These are phyloP conservation scores for Nakazawaea peltata DNA, from an alignment of 805 yeast species.

Conservation along the genomic window DNA sequence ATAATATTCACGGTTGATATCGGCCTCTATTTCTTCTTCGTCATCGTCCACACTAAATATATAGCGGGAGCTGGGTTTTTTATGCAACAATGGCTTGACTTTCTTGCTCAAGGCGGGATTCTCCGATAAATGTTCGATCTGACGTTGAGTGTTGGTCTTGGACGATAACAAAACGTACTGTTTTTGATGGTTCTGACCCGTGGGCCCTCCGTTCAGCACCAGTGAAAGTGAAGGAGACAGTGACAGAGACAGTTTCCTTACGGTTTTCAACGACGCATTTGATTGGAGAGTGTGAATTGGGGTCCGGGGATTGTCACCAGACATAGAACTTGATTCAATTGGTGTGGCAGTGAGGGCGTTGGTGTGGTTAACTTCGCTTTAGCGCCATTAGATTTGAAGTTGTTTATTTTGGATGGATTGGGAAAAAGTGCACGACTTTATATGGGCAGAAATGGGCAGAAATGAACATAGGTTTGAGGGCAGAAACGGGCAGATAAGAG, in stretches of 20 bases:
- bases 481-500: too few species aligned
- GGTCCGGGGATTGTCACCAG: constrained; percentile 1
- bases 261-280: neutral
- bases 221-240: neutral
- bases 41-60: constrained; percentile 81
- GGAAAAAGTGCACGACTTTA: too few species aligned
- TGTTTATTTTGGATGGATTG: too few species aligned
- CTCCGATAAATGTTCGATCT: neutral
- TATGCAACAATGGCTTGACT: constrained; percentile 10
- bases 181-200: too few species aligned
- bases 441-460: too few species aligned
- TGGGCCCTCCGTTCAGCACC: too few species aligned
- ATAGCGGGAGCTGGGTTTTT: constrained; percentile 22
- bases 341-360: too few species aligned
- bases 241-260: neutral
- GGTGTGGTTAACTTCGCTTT: too few species aligned
- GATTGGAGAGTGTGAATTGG: constrained; percentile 1
- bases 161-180: constrained; percentile 4
- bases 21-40: constrained; percentile 61
- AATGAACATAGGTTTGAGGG: too few species aligned
- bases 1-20: constrained; percentile 47
- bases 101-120: constrained; percentile 3
- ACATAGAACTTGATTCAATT: too few species aligned
- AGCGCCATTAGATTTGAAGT: too few species aligned
- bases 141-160: neutral